A percentile compares a stretch with the other conserved stretches of the same genome.
These are phyloP conservation scores for Citrullus amarus DNA, from an alignment of 306 rosid genomes.

Conservation along the genomic window DNA sequence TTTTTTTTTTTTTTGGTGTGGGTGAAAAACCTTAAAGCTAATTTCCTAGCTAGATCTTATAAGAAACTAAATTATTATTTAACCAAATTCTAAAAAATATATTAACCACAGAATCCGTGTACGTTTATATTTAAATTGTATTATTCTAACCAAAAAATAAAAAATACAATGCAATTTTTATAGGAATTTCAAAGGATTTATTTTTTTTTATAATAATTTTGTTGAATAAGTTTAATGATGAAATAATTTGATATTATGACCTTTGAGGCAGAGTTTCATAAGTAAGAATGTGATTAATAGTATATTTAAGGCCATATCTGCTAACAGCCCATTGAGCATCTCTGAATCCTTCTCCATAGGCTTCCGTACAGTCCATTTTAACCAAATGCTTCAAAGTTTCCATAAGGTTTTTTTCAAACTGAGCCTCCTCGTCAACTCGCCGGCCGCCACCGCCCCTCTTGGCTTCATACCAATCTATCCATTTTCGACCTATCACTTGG, in stretches of 20 bases:
- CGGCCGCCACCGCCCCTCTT: background rate
- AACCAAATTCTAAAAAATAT: too few species aligned
- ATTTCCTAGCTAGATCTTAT: too few species aligned
- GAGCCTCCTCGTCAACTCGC: slow-evolving; percentile 3
- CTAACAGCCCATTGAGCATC: slow-evolving; percentile 68
- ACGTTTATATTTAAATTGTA: too few species aligned
- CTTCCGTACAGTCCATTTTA: slow-evolving; percentile 67
- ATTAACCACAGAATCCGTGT: too few species aligned
- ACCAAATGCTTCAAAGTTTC: slow-evolving; percentile 67
- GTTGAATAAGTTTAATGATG: too few species aligned
- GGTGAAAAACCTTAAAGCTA: too few species aligned
- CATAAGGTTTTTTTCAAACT: slow-evolving; percentile 62
- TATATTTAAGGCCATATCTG: slow-evolving; percentile 50
- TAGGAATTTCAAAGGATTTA: too few species aligned
- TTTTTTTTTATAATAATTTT: too few species aligned
- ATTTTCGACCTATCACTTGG: slow-evolving; percentile 72
- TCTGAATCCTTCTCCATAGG: slow-evolving; percentile 78
- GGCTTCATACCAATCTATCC: slow-evolving; percentile 37
- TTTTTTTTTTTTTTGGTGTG: too few species aligned
- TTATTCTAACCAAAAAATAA: too few species aligned
- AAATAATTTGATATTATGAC: background rate
- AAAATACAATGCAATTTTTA: too few species aligned
- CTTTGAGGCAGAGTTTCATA: background rate
- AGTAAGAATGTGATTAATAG: slow-evolving; percentile 50
- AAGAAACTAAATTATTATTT: too few species aligned